Percentiles rank a stretch among this genome's conserved stretches.
Conservation (phyloP, 352 stramenopile species). For the Albugo candida region DNA sequence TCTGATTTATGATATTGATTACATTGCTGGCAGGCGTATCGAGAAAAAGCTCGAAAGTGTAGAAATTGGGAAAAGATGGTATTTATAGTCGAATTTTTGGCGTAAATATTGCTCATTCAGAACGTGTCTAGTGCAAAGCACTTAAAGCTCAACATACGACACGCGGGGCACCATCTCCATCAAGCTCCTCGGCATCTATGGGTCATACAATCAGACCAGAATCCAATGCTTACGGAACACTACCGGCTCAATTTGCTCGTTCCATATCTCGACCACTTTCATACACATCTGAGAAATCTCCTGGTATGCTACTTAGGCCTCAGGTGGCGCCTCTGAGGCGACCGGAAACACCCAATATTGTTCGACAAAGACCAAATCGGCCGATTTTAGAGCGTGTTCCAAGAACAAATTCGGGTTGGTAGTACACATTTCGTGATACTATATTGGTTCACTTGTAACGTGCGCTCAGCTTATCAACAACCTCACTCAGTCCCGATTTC, state of each 20-base stretch:
- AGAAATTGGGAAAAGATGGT: conserved; percentile 81
- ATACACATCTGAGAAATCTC: conserved; percentile 10
- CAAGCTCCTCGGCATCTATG: conserved; percentile 14
- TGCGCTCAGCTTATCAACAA: conserved; percentile 1
- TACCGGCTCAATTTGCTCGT: conserved; percentile 25
- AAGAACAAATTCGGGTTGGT: conserved; percentile 30
- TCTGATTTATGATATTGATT: not conserved
- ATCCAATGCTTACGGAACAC: conserved; percentile 10
- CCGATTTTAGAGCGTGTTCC: conserved; percentile 43
- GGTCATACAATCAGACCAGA: conserved; percentile 11
- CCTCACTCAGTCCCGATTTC: conserved; percentile 4
- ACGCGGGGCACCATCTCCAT: conserved; percentile 14
- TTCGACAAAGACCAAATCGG: conserved; percentile 26
- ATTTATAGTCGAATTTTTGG: not conserved
- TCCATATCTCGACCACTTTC: conserved; percentile 21
- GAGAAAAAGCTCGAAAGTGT: conserved; percentile 72
- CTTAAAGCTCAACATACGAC: conserved; percentile 31
- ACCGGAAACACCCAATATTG: conserved; percentile 19
- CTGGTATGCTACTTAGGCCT: conserved; percentile 14
- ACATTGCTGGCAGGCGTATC: conserved; percentile 37
- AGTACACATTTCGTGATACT: not conserved
- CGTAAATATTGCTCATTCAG: not conserved
- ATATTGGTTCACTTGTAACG: not conserved
- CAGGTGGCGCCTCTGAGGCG: conserved; percentile 10
- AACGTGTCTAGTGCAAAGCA: conserved; percentile 1